phyloP scores from a whole-genome alignment of 2,329 filamentous ascomycete genomes.

The Penicillium polonicum region DNA sequence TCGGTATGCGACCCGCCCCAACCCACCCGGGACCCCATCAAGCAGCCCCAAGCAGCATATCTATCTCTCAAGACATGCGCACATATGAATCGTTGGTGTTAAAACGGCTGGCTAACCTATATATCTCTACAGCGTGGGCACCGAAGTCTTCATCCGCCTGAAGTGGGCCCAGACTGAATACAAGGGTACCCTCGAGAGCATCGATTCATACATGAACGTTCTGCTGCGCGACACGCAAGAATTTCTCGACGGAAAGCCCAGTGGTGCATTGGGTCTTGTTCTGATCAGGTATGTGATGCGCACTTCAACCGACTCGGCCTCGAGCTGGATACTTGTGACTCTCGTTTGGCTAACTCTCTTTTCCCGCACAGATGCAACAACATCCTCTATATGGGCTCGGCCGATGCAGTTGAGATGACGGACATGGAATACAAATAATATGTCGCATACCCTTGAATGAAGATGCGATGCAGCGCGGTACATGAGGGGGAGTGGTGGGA shows the following conservation, averaged over 20 bases:
- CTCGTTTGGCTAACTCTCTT: constrained; percentile 4
- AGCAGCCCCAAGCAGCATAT: neutral
- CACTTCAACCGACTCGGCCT: neutral
- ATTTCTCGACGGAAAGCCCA: constrained; percentile 83
- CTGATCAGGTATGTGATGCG: constrained; percentile 69
- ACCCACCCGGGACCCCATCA: neutral
- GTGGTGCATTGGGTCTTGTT: constrained; percentile 82
- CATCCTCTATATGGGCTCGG: constrained; percentile 81
- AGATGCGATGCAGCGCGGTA: neutral
- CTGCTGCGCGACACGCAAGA: constrained; percentile 89
- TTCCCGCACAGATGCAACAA: constrained; percentile 73
- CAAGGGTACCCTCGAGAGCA: constrained; percentile 85
- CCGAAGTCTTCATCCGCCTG: constrained; percentile 84
- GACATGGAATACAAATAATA: constrained; percentile 41
- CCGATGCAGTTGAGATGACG: constrained; percentile 52
- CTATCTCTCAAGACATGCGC: neutral
- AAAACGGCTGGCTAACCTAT: neutral
- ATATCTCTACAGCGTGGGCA: constrained; percentile 65
- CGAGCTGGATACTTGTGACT: neutral
- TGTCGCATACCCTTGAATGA: neutral
- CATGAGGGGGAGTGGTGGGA: neutral
- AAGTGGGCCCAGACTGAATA: constrained; percentile 99
- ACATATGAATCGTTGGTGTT: neutral
- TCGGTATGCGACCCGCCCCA: constrained; percentile 60
- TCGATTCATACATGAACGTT: constrained; percentile 99